Evolutionary conservation across 129 eudicot species (phyloP).

Genomic region (Lactuca saligna): DNA sequence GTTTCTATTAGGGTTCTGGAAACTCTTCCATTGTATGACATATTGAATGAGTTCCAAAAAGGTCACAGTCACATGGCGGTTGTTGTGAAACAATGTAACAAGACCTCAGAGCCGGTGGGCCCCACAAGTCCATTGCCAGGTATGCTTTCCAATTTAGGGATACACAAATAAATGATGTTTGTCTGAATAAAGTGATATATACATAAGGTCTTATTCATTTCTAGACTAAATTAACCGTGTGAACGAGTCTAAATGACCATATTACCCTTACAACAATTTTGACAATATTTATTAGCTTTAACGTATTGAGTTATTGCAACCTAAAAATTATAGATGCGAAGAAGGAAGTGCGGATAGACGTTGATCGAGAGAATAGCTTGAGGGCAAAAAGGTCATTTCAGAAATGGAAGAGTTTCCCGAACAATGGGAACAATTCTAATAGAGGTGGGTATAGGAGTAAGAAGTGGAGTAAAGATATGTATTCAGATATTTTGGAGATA

Average conservation of each 20-base stretch:
- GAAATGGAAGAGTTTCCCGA: constrained; percentile 87
- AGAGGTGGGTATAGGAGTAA: constrained; percentile 52
- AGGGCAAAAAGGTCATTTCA: constrained; percentile 57
- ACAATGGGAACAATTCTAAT: constrained; percentile 51
- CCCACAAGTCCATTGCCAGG: constrained; percentile 25
- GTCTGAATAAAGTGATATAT: neutral
- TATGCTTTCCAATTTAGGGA: too few relatives aligned
- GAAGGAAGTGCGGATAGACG: constrained; percentile 64
- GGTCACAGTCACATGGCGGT: constrained; percentile 99
- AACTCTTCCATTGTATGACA: constrained; percentile 80
- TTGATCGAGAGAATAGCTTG: constrained; percentile 57
- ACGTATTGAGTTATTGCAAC: too few relatives aligned
- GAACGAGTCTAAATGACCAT: neutral
- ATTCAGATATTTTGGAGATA: constrained; percentile 74
- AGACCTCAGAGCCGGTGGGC: constrained; percentile 32
- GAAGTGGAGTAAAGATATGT: constrained; percentile 77
- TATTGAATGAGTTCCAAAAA: constrained; percentile 89
- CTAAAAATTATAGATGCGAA: constrained; percentile 10
- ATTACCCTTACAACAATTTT: neutral
- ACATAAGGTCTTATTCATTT: too few relatives aligned
- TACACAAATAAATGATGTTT: neutral
- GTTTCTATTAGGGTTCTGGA: constrained; percentile 66
- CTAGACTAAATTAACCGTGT: too few relatives aligned
- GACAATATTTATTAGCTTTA: too few relatives aligned
- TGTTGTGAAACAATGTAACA: constrained; percentile 51